These are phyloP conservation scores for Blastobotrys peoriensis DNA, from an alignment of 805 yeast species.

Conservation along the genomic window DNA sequence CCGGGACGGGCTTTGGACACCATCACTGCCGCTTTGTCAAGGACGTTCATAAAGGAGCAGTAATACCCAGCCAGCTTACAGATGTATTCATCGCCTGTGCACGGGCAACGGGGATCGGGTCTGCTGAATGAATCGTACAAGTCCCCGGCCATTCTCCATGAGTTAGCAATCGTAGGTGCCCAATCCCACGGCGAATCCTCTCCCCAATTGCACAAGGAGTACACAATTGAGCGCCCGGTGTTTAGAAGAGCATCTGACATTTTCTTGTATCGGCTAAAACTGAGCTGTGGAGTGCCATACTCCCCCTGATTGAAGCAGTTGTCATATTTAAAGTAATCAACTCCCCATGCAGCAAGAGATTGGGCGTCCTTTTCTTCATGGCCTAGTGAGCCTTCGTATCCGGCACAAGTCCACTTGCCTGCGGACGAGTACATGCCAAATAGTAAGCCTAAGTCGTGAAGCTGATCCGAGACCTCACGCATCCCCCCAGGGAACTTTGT, in stretches of 20 bases:
- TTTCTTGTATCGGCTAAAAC: constrained; percentile 24
- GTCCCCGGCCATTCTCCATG: constrained; percentile 32
- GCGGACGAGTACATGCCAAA: constrained; percentile 33
- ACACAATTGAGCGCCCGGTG: constrained; percentile 29
- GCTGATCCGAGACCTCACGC: constrained; percentile 21
- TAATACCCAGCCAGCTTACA: constrained; percentile 25
- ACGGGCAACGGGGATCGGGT: constrained; percentile 28
- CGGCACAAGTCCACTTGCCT: constrained; percentile 31
- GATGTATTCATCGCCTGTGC: constrained; percentile 24
- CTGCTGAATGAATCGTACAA: constrained; percentile 18
- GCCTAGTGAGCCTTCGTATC: constrained; percentile 29
- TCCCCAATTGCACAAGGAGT: constrained; percentile 32
- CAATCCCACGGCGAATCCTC: constrained; percentile 30
- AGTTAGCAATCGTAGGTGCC: constrained; percentile 28
- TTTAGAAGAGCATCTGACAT: constrained; percentile 29
- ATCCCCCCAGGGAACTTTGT: constrained; percentile 29
- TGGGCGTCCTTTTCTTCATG: constrained; percentile 28
- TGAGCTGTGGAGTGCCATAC: constrained; percentile 25
- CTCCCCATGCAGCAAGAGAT: constrained; percentile 27
- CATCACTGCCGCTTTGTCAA: constrained; percentile 28
- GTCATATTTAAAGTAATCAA: constrained; percentile 31
- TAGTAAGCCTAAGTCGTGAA: constrained; percentile 25
- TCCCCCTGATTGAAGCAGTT: constrained; percentile 30
- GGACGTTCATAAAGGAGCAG: constrained; percentile 25
- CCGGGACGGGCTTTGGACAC: constrained; percentile 13